Conservation (phyloP, 441 rosid genomes). For the Breynia disticha region DNA sequence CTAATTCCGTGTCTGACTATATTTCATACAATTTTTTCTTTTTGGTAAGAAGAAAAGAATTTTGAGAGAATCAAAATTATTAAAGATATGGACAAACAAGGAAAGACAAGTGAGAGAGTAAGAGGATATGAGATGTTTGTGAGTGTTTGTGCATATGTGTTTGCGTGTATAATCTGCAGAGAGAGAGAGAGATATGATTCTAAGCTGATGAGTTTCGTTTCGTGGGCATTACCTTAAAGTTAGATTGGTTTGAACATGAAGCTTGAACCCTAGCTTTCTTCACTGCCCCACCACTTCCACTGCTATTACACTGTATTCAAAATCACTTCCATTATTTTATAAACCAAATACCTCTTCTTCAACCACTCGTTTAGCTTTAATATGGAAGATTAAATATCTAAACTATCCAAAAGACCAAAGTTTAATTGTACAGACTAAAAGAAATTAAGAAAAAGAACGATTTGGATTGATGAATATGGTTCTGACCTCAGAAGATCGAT, state of each 20-base stretch:
- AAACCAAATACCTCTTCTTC: no score
- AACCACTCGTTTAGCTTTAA: no score
- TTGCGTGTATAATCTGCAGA: constrained; percentile 15
- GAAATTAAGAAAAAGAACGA: background rate
- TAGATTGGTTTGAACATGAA: constrained; percentile 60
- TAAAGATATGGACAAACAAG: constrained; percentile 53
- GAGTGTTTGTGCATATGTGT: constrained; percentile 32
- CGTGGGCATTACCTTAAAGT: constrained; percentile 61
- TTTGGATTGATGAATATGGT: background rate
- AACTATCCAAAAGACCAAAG: no score
- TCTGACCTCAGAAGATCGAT: constrained; percentile 72
- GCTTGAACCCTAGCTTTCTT: constrained; percentile 93
- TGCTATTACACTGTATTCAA: constrained; percentile 57
- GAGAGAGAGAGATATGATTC: constrained; percentile 18
- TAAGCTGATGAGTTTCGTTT: constrained; percentile 11
- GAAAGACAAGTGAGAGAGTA: constrained; percentile 46
- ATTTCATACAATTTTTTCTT: no score
- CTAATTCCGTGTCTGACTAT: no score
- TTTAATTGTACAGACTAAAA: no score
- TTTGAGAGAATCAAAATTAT: constrained; percentile 29
- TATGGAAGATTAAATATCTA: no score
- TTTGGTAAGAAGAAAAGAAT: background rate
- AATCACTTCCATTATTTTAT: no score
- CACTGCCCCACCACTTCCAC: constrained; percentile 59
- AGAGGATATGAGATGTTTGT: constrained; percentile 22